Base-by-base conservation (phyloP, 176 grass and related monocot genomes). In the Phragmites australis region DNA sequence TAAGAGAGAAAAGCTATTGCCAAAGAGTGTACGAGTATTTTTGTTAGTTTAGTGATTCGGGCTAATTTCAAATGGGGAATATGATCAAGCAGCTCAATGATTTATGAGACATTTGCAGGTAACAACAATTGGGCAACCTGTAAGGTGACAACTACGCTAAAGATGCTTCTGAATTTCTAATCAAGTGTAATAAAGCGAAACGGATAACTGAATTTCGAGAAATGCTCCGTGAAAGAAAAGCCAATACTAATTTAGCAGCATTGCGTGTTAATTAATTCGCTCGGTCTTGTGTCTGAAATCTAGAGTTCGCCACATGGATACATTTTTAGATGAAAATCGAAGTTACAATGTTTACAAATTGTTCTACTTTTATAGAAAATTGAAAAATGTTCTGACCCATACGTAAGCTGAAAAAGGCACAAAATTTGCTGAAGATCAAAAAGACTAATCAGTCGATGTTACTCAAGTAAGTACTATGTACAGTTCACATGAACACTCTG, bases 401-500 rank as follows among this genome's bases (percentile, higher is more conserved):
- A 14, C 26, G 17, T 7, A 29, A 57, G 34, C 34, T 14, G 17
- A 17, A 32, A 21, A 1, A 18, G 5, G 19, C 5, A n/a, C 11
- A 39, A 15, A 8, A 15, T 51, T 5, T n/a, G n/a, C n/a, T 56
- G 49, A 56, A n/a, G 49, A 23, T 25, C 16, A 40, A 39, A 60
- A 68, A 26, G 65, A 12, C 21, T 39, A 52, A 17, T 65, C 6
- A 6, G n/a, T 68, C 54, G 17, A 10, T 72, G 29, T 26, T 82
- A 60, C 63, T 70, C 2, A 6, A 34, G 15, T n/a, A 21, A 83
- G 54, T 17, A 60, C 5, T 84, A 75, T 89, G 52, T 85, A 76
- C 87, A 89, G 17, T 80, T 84, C 23, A 15, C 60, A 27, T 15
- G 17, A 80, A 84, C 81, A 69, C 43, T 46, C 10, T 70, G 41